Percentiles rank a stretch among this genome's conserved stretches.
phyloP scores from a whole-genome alignment of 75 land plant genomes.

The Picea sitchensis region DNA sequence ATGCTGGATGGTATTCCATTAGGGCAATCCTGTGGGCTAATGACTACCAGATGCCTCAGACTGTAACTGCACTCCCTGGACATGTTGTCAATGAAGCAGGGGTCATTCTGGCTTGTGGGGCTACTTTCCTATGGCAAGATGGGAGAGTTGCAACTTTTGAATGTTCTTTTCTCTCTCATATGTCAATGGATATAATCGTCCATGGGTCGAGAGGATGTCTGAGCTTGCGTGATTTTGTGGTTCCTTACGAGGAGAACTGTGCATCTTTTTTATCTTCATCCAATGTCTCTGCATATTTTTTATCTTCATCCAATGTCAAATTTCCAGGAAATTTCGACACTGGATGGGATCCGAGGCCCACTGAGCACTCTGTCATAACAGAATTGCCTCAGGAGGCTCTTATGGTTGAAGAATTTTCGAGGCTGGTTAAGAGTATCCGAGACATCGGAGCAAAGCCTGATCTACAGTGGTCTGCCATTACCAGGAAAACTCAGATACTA shows the following conservation, averaged over 20 bases:
- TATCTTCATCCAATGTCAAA: background rate
- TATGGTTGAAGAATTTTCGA: slow-evolving; percentile 60
- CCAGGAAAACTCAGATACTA: slow-evolving; percentile 45
- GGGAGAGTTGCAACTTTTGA: slow-evolving; percentile 63
- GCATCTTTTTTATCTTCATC: slow-evolving; percentile 19
- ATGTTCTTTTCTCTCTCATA: slow-evolving; percentile 60
- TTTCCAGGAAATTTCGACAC: slow-evolving; percentile 20
- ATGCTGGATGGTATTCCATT: slow-evolving; percentile 78
- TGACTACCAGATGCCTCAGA: slow-evolving; percentile 26
- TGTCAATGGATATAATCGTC: slow-evolving; percentile 56
- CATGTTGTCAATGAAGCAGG: too few relatives aligned
- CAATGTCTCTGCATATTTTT: background rate
- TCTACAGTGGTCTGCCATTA: slow-evolving; percentile 45
- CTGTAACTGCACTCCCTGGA: too few relatives aligned
- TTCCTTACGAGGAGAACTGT: slow-evolving; percentile 40
- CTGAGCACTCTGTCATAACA: slow-evolving; percentile 10
- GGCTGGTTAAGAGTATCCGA: slow-evolving; percentile 42
- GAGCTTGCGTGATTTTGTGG: slow-evolving; percentile 54
- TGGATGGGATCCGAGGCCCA: slow-evolving; percentile 28
- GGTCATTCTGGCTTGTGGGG: too few relatives aligned
- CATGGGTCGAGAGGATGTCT: slow-evolving; percentile 41
- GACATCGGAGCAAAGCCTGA: slow-evolving; percentile 32
- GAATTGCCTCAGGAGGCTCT: slow-evolving; percentile 42
- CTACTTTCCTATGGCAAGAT: slow-evolving; percentile 40
- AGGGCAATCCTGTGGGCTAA: slow-evolving; percentile 59